These are phyloP conservation scores for Exophiala sp. DNA, from an alignment of 2,329 filamentous ascomycete species.

Conservation along the genomic window DNA sequence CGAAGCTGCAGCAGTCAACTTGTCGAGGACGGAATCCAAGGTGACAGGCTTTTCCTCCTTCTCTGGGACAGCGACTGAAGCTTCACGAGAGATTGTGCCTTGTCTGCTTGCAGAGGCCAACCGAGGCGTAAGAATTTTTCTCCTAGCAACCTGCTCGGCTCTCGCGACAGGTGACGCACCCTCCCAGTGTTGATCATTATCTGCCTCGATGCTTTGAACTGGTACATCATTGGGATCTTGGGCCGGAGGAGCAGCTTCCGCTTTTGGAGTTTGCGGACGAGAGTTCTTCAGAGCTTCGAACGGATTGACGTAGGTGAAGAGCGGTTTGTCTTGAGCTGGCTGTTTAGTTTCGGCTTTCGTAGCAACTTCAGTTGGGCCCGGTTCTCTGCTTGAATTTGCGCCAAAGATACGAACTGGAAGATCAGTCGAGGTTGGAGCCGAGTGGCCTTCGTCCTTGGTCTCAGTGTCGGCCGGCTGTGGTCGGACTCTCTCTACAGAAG, in stretches of 20 bases:
- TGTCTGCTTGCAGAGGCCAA: conserved; percentile 9
- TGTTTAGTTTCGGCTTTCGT: conserved; percentile 34
- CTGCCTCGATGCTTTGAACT: conserved; percentile 18
- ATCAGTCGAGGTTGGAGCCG: conserved; percentile 29
- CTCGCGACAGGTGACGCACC: conserved; percentile 4
- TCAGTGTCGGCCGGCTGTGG: conserved; percentile 6
- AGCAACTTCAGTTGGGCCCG: conserved; percentile 38
- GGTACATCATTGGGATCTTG: conserved; percentile 36
- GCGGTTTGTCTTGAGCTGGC: conserved; percentile 39
- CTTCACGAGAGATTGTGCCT: conserved; percentile 18
- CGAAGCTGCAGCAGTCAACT: not conserved
- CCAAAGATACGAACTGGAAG: conserved; percentile 35
- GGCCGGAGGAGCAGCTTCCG: not conserved
- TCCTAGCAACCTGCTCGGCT: conserved; percentile 8
- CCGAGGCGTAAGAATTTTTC: conserved; percentile 20
- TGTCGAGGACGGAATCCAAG: not conserved
- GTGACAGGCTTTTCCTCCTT: conserved; percentile 1
- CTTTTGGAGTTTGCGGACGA: conserved; percentile 50
- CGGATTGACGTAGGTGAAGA: conserved; percentile 70
- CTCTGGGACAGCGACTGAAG: conserved; percentile 10
- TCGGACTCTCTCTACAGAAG: conserved; percentile 11
- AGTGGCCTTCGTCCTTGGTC: conserved; percentile 11
- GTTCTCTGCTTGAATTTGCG: conserved; percentile 27
- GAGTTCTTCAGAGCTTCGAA: conserved; percentile 68
- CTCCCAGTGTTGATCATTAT: conserved; percentile 4